A percentile compares a stretch with the other conserved stretches of the same genome.
Evolutionary conservation across 2,329 filamentous ascomycete genomes (phyloP).

Genomic region (Chalara sp.): DNA sequence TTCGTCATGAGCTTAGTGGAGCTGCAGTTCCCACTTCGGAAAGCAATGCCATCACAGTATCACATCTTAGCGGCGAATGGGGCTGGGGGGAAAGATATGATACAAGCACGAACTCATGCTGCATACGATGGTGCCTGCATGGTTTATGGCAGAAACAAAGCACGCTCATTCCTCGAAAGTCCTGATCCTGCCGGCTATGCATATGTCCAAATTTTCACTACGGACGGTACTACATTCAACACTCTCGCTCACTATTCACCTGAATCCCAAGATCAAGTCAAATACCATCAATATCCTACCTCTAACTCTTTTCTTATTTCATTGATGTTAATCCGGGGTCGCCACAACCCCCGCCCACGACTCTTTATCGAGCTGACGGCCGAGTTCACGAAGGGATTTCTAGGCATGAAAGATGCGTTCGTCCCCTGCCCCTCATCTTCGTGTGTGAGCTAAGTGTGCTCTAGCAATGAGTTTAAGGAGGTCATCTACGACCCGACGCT

Average conservation of each 20-base stretch:
- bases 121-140: slow-evolving; percentile 15
- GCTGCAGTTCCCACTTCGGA: background rate
- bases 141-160: slow-evolving; percentile 15
- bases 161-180: slow-evolving; percentile 9
- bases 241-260: slow-evolving; percentile 12
- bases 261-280: slow-evolving; percentile 7
- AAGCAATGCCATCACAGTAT: slow-evolving; percentile 1
- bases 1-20: slow-evolving; percentile 2
- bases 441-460: too few relatives aligned
- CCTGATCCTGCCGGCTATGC: slow-evolving; percentile 10
- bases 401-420: too few relatives aligned
- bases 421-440: too few relatives aligned
- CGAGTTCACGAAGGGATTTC: too few relatives aligned
- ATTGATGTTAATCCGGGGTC: too few relatives aligned
- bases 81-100: slow-evolving; percentile 4
- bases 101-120: background rate
- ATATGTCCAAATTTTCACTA: slow-evolving; percentile 13
- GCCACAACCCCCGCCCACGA: too few relatives aligned
- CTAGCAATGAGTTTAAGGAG: too few relatives aligned
- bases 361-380: too few relatives aligned
- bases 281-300: slow-evolving; percentile 12
- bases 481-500: too few relatives aligned
- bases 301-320: slow-evolving; percentile 8
- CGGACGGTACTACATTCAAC: slow-evolving; percentile 11
- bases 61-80: slow-evolving; percentile 13